Evolutionary conservation across 495 filamentous ascomycete species (phyloP), one percentile per base, ranked within the genome.

Genomic region (Aspergillus asperescens): DNA sequence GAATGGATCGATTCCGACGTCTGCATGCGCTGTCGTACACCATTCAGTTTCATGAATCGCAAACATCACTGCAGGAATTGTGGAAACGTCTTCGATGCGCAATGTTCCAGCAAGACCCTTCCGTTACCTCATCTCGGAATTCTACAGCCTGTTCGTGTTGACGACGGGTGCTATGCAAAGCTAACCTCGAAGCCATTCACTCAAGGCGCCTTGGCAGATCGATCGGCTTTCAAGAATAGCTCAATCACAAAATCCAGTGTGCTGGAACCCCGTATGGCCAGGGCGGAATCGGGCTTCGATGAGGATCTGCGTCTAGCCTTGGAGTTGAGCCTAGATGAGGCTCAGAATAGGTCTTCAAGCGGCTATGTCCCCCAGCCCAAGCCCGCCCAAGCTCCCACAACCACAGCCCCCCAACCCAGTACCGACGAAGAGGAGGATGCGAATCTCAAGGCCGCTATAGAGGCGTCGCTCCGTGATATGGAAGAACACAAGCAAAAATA

Each of bases 51-150:
- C 63, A 97, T 90, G 52, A 98, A 98, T 65, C 82, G 93, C 61
- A 98, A 96, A 60, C 93, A 98, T 61, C 93, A 98, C 67, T 98
- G 93, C 60, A 82, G 93, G 38, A 98, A 98, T 62, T 98, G 93
- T 61, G 93, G 93, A 19, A 95, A 91, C 65, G 93, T 95, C 48
- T 98, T 97, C 65, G 91, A 94, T 62, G 87, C 88, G 48, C 81
- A 90, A 59, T 98, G 93, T 60, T 96, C 90, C 15, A 84, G 83
- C 73, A 97, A 97, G 69, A 81, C 79, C 7, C 76, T 96, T 34
- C 87, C 93, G 7, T 70, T 98, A 8, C 94, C 93, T 12, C 92
- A 95, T 64, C 79, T 98, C 10, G 93, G 93, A 56, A 97, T 98
- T 48, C 64, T 90, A 49, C 86, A 93, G 62, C 78, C 94, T 7